phyloP scores from a whole-genome alignment of 2,329 filamentous ascomycete species.

The Microdochium bolleyi region DNA sequence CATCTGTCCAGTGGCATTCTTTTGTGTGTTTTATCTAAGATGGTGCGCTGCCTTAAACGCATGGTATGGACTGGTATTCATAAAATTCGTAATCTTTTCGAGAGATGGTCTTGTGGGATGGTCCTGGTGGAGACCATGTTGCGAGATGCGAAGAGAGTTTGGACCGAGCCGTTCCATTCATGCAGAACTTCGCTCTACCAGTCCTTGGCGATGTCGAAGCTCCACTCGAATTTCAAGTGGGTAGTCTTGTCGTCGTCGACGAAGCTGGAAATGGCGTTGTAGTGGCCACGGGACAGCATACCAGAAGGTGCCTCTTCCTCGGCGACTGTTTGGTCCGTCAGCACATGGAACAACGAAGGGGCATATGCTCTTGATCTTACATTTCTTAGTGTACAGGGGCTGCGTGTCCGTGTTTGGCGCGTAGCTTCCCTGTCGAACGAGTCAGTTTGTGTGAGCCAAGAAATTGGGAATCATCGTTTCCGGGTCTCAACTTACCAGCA shows the following conservation, averaged over 20 bases:
- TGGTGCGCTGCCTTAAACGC: background rate
- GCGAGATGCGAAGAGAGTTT: background rate
- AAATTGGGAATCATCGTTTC: background rate
- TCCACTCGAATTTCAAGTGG: conserved; percentile 91
- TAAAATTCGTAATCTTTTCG: background rate
- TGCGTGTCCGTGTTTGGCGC: conserved; percentile 87
- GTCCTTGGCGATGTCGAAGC: conserved; percentile 93
- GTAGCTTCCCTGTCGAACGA: conserved; percentile 65
- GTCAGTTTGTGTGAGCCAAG: conserved; percentile 15
- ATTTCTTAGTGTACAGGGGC: conserved; percentile 81
- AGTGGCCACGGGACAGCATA: conserved; percentile 84
- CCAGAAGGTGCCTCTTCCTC: conserved; percentile 87
- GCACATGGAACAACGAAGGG: conserved; percentile 2
- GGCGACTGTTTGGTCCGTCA: conserved; percentile 53
- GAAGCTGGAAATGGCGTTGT: conserved; percentile 84
- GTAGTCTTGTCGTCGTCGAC: conserved; percentile 90
- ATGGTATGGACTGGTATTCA: background rate
- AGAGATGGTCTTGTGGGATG: background rate
- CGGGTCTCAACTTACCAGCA: conserved; percentile 64
- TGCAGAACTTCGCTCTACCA: conserved; percentile 49
- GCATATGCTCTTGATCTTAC: conserved; percentile 44
- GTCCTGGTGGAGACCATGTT: background rate
- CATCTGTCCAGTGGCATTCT: background rate
- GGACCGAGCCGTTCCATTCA: background rate
- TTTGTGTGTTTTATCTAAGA: background rate